phyloP scores from a whole-genome alignment of 768 basidiomycete species.

The Boletus bicolor region DNA sequence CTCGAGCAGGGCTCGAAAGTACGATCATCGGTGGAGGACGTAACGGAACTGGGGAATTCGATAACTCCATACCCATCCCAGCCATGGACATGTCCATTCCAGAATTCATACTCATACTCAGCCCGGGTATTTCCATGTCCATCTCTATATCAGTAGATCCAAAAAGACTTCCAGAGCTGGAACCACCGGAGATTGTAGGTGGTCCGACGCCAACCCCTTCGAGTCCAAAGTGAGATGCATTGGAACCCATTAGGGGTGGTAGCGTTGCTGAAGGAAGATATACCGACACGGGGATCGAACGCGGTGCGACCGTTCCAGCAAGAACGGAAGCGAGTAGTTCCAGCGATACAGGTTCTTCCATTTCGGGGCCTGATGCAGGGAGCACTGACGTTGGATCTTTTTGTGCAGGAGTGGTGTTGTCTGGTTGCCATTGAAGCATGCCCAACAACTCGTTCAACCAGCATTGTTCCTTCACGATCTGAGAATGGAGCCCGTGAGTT shows the following conservation, averaged over 20 bases:
- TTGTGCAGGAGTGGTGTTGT: conserved; percentile 23
- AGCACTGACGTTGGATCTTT: background rate
- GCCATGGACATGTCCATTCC: conserved; percentile 31
- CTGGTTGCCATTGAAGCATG: conserved; percentile 60
- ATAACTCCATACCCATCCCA: conserved; percentile 27
- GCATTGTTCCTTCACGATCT: conserved; percentile 72
- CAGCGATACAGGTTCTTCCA: conserved; percentile 38
- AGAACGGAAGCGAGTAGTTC: conserved; percentile 65
- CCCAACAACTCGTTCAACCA: conserved; percentile 77
- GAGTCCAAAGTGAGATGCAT: conserved; percentile 28
- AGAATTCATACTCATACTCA: conserved; percentile 35
- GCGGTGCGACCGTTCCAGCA: conserved; percentile 42
- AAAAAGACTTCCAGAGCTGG: conserved; percentile 28
- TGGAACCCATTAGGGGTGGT: conserved; percentile 19
- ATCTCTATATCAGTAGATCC: conserved; percentile 33
- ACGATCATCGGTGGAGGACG: conserved; percentile 52
- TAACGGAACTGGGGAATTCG: conserved; percentile 34
- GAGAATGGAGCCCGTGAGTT: background rate
- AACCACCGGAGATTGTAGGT: conserved; percentile 21
- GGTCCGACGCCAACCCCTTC: conserved; percentile 26
- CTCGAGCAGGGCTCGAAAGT: conserved; percentile 63
- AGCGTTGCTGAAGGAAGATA: conserved; percentile 46
- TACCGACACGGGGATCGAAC: conserved; percentile 66
- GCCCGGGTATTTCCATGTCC: conserved; percentile 35
- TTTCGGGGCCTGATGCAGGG: conserved; percentile 25